Base-by-base conservation (phyloP, 148 eudicot species). In the Diospyros kaki region DNA sequence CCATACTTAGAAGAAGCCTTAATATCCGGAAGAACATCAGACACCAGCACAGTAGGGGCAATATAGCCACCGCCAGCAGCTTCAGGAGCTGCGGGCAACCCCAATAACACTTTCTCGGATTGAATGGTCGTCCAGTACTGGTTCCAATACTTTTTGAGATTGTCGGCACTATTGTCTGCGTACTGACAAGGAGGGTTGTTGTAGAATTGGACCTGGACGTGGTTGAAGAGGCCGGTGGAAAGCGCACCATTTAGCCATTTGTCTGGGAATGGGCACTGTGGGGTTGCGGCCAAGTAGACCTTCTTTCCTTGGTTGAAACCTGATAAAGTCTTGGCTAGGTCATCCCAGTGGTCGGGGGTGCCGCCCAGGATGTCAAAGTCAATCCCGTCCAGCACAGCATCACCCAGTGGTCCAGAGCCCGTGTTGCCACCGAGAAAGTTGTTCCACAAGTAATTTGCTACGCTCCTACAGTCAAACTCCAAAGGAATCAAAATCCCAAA, bases 181-280 rank as follows among this genome's bases (percentile, higher is more conserved):
- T 87, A 94, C 45, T 84, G 86, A 69, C 98, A 94, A 8, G 90
- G 93, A 2, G 91, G 98, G 74, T 92, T 92, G 77, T 90, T 89
- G 65, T 94, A 94, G 58, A 92, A 94, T 66, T 89, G 98, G 1
- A 94, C 86, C 97, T 97, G 92, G 40, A 94, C 91, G n/a, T 80
- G 89, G 78, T 92, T 97, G 50, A 94, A 94, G 1, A 88, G 76
- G 11, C 88, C 84, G 0, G 93, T 89, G 3, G 81, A n/a, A 8
- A 92, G 83, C 4, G 98, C 93, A 5, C 71, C 62, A 2, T 87
- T 87, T 43, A 94, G n/a, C 28, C 43, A 66, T 10, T 39, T 68
- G 45, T 92, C 97, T 9, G 96, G 94, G 61, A 86, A 92, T 0
- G 96, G 96, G 51, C 98, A 94, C 76, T 90, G 97, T n/a, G 98